Conservation (phyloP, 805 yeast genomes). For the Yamadazyma sp. region DNA sequence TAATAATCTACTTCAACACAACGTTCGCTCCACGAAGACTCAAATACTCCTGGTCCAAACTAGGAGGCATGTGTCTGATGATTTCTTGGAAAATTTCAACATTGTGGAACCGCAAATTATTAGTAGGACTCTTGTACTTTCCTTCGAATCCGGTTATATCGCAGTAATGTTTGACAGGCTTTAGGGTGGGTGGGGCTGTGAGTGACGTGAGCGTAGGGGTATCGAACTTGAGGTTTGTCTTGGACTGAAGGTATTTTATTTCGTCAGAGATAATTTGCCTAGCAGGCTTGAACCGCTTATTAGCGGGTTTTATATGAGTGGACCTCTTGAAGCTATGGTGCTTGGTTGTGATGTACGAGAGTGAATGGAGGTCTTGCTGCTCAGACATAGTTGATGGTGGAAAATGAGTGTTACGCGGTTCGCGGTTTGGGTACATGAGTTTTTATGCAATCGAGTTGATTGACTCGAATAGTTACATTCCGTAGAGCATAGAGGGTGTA, state of each 20-base stretch:
- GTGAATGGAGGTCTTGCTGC: constrained; percentile 22
- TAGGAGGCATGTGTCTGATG: constrained; percentile 78
- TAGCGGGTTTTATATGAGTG: constrained; percentile 45
- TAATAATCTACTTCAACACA: constrained; percentile 65
- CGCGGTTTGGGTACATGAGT: too few species aligned
- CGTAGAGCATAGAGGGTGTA: too few species aligned
- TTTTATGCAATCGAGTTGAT: too few species aligned
- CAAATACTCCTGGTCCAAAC: constrained; percentile 90
- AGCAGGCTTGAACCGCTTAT: constrained; percentile 67
- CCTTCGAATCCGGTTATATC: constrained; percentile 91
- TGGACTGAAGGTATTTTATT: constrained; percentile 55
- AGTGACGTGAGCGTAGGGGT: constrained; percentile 69
- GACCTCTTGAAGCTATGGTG: constrained; percentile 60
- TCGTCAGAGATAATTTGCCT: constrained; percentile 79
- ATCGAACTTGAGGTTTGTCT: constrained; percentile 38
- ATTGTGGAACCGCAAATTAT: constrained; percentile 75
- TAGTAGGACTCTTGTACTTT: constrained; percentile 69
- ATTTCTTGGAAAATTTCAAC: constrained; percentile 75
- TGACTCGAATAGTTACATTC: too few species aligned
- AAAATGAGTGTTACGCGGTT: background rate
- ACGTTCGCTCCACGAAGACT: constrained; percentile 87
- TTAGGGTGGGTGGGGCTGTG: constrained; percentile 83
- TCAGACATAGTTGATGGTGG: too few species aligned
- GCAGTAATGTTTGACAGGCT: constrained; percentile 81
- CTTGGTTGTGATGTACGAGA: constrained; percentile 40